Conservation (phyloP, 2,329 filamentous ascomycete genomes). For the Exophiala sideris region DNA sequence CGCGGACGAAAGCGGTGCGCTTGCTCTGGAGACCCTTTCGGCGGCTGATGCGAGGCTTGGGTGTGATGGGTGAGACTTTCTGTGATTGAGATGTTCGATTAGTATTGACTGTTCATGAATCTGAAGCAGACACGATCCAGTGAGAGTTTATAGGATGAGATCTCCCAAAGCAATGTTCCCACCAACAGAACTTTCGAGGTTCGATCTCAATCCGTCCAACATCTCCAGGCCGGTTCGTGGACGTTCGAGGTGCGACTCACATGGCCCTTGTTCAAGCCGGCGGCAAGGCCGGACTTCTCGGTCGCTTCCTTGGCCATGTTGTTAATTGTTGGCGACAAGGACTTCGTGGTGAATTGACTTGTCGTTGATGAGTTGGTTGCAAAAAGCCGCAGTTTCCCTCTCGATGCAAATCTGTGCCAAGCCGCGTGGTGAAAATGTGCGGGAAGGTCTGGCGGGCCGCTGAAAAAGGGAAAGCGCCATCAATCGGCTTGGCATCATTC, state of each 20-base stretch:
- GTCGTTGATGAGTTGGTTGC: slow-evolving; percentile 3
- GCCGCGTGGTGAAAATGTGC: slow-evolving; percentile 3
- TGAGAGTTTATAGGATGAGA: too few species aligned
- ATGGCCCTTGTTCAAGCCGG: slow-evolving; percentile 64
- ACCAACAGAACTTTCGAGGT: too few species aligned
- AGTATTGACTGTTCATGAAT: background rate
- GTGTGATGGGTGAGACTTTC: slow-evolving; percentile 78
- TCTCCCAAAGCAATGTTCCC: too few species aligned
- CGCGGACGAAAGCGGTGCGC: slow-evolving; percentile 93
- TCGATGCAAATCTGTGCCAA: slow-evolving; percentile 2
- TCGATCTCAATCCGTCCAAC: background rate
- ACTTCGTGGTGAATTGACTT: background rate
- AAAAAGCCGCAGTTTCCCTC: slow-evolving; percentile 4
- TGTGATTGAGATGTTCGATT: slow-evolving; percentile 41
- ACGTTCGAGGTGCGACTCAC: slow-evolving; percentile 48
- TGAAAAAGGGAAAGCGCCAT: slow-evolving; percentile 9
- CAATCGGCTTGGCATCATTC: slow-evolving; percentile 6
- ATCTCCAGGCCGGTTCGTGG: background rate
- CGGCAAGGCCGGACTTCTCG: slow-evolving; percentile 49
- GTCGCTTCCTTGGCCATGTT: slow-evolving; percentile 50
- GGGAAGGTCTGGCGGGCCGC: slow-evolving; percentile 17
- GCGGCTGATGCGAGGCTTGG: slow-evolving; percentile 73
- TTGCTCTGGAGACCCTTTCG: slow-evolving; percentile 97
- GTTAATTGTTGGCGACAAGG: slow-evolving; percentile 20
- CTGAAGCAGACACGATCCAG: too few species aligned